Conservation (phyloP, 2,329 filamentous ascomycete genomes). For the Talaromyces atroroseus region DNA sequence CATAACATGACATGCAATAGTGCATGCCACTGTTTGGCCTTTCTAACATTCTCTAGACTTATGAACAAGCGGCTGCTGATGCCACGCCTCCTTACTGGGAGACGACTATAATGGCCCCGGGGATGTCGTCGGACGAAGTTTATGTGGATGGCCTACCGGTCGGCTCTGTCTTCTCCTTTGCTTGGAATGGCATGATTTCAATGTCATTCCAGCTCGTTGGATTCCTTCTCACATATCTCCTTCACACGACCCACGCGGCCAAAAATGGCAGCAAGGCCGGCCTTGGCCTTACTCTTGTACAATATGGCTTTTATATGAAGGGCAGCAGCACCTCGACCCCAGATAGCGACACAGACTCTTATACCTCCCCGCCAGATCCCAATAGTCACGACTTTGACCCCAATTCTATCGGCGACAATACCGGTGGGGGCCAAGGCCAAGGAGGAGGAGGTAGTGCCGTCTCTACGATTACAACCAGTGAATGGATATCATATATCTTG, state of each 20-base stretch:
- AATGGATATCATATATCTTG: slow-evolving; percentile 85
- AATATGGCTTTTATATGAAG: slow-evolving; percentile 96
- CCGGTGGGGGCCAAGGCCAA: slow-evolving; percentile 23
- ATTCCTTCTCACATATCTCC: slow-evolving; percentile 93
- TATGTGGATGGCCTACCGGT: slow-evolving; percentile 95
- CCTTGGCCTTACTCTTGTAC: slow-evolving; percentile 88
- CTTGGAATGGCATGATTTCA: slow-evolving; percentile 83
- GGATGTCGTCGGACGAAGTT: slow-evolving; percentile 86
- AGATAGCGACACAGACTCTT: slow-evolving; percentile 36
- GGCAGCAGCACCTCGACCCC: slow-evolving; percentile 44
- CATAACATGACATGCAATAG: not conserved
- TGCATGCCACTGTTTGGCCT: slow-evolving; percentile 6
- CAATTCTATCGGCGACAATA: slow-evolving; percentile 53
- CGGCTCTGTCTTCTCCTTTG: slow-evolving; percentile 74
- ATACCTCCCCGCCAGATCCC: slow-evolving; percentile 70
- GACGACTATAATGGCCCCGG: slow-evolving; percentile 92
- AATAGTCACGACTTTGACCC: slow-evolving; percentile 88
- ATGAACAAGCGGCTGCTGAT: slow-evolving; percentile 96
- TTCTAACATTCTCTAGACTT: slow-evolving; percentile 60
- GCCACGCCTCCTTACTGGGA: slow-evolving; percentile 98
- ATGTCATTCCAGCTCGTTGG: slow-evolving; percentile 96
- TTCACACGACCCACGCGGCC: slow-evolving; percentile 95
- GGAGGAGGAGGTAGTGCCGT: slow-evolving; percentile 34
- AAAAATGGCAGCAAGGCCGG: slow-evolving; percentile 96
- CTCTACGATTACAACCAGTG: slow-evolving; percentile 62